Conservation (phyloP, 2,329 filamentous ascomycete genomes). For the Clonostachys chloroleuca region DNA sequence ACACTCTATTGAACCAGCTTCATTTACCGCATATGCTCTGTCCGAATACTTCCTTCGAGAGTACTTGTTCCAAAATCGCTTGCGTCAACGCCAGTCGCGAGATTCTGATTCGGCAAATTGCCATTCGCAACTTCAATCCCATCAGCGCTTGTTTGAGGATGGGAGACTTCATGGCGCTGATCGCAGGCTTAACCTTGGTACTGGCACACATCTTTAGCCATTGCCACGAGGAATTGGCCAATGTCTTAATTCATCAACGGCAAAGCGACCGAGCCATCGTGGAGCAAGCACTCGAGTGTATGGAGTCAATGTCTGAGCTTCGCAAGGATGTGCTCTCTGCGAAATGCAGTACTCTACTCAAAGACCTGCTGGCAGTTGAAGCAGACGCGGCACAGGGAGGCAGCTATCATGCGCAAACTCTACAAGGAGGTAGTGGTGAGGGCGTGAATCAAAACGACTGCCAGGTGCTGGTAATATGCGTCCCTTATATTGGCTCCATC, state of each 20-base stretch:
- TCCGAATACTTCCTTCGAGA: not conserved
- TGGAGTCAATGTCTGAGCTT: not conserved
- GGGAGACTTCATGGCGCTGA: constrained; percentile 29
- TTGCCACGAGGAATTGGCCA: not conserved
- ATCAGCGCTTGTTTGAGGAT: constrained; percentile 22
- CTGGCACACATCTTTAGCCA: constrained; percentile 13
- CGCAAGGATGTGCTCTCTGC: not conserved
- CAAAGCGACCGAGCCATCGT: not conserved
- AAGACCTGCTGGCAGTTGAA: not conserved
- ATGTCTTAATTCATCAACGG: not conserved
- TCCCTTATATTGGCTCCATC: not conserved
- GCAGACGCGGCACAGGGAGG: not conserved
- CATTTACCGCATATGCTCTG: constrained; percentile 10
- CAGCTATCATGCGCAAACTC: not conserved
- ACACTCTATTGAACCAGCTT: constrained; percentile 1
- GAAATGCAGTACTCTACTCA: not conserved
- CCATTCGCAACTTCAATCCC: constrained; percentile 20
- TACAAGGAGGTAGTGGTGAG: not conserved
- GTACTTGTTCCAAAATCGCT: constrained; percentile 22
- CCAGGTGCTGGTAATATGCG: not conserved
- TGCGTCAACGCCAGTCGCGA: constrained; percentile 31
- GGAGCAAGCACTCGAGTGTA: not conserved
- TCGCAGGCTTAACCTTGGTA: constrained; percentile 27
- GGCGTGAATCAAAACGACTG: not conserved
- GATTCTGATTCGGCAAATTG: constrained; percentile 25